Conservation (phyloP, 495 filamentous ascomycete genomes). For the Trichoderma virens region DNA sequence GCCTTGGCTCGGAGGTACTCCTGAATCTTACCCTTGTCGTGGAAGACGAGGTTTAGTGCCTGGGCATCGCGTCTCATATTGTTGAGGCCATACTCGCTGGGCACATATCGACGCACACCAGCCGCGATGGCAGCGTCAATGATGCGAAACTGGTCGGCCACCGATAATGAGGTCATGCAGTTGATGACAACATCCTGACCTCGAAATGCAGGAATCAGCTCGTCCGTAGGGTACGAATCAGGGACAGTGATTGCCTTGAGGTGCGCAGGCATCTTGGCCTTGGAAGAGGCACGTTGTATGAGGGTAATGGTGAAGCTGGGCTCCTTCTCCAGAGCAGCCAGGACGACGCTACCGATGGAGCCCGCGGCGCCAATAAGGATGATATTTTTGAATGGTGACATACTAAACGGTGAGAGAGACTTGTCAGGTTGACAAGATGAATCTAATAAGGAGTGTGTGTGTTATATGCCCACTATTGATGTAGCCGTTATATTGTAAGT, state of each 20-base stretch:
- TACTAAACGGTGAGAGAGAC: background rate
- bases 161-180: constrained; percentile 12
- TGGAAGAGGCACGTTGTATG: constrained; percentile 23
- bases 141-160: constrained; percentile 32
- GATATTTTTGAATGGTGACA: constrained; percentile 18
- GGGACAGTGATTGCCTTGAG: constrained; percentile 18
- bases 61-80: constrained; percentile 35
- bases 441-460: background rate
- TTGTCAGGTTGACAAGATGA: background rate
- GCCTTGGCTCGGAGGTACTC: constrained; percentile 28
- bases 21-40: constrained; percentile 34
- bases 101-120: constrained; percentile 40
- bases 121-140: constrained; percentile 46
- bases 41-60: constrained; percentile 30
- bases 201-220: constrained; percentile 19
- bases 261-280: constrained; percentile 13
- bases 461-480: background rate
- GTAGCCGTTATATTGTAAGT: background rate
- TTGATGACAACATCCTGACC: constrained; percentile 22
- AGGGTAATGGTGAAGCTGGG: constrained; percentile 19
- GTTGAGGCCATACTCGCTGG: constrained; percentile 69
- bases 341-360: constrained; percentile 20
- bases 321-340: constrained; percentile 18
- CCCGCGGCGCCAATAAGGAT: constrained; percentile 23
- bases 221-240: constrained; percentile 15